phyloP scores from a whole-genome alignment of 495 filamentous ascomycete species.

The Podospora appendiculata region DNA sequence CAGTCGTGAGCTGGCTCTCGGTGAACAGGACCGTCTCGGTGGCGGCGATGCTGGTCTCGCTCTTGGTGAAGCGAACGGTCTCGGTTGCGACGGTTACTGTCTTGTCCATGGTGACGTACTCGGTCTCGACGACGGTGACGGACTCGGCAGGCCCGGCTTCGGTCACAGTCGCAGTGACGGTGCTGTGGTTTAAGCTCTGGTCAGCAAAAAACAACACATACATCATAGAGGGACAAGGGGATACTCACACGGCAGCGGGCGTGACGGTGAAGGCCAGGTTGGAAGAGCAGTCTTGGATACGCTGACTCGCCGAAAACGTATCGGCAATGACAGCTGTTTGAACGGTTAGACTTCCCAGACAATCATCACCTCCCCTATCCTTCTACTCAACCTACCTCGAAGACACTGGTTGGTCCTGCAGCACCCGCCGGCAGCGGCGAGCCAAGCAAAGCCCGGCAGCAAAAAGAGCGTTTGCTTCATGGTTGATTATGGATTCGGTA shows the following conservation, averaged over 20 bases:
- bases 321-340: not conserved
- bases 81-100: slow-evolving; percentile 1
- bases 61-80: slow-evolving; percentile 7
- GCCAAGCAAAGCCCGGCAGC: slow-evolving; percentile 6
- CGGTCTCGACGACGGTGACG: slow-evolving; percentile 1
- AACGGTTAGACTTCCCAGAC: not conserved
- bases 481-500: not conserved
- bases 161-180: slow-evolving; percentile 4
- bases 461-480: slow-evolving; percentile 8
- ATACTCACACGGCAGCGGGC: not conserved
- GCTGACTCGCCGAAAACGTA: not conserved
- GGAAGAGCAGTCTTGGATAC: slow-evolving; percentile 6
- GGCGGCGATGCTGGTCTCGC: not conserved
- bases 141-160: slow-evolving; percentile 1
- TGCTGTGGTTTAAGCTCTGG: not conserved
- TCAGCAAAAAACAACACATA: not conserved
- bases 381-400: slow-evolving; percentile 1
- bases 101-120: not conserved
- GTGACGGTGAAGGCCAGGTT: slow-evolving; percentile 7
- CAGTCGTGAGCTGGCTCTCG: not conserved
- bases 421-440: slow-evolving; percentile 8
- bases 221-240: too few species aligned
- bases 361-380: too few species aligned
- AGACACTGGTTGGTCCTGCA: slow-evolving; percentile 13
- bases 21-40: slow-evolving; percentile 1